Evolutionary conservation across 345 rosid species (phyloP), one percentile per base, ranked within the genome.

Genomic region (Rubroshorea leprosula): DNA sequence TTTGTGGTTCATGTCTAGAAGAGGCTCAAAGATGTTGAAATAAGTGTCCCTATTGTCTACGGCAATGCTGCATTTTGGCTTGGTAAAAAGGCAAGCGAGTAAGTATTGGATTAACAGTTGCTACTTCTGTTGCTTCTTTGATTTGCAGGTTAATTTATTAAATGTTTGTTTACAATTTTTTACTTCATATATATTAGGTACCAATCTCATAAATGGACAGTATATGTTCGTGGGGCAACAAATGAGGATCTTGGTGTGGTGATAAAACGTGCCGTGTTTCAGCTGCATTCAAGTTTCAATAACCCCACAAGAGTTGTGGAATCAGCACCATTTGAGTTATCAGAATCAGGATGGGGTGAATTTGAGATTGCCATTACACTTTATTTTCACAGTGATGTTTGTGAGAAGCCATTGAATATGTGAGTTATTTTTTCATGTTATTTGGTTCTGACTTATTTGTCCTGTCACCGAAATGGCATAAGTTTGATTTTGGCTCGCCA

Each of bases 61-160:
- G 90, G 95, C 19, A 84, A 84, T 23, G 57, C 81, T 46, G 86
- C 90, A 26, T 84, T 80, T 55, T 87, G 95, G 90, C 90, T 87
- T 54, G 95, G 90, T 29, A 87, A 87, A 74, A 84, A 80, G 78
- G 90, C n/a, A n/a, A n/a, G 81, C 54, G 95, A 87, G 90, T 87
- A 74, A 75, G 84, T 77, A 38, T 23, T 49, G 31, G 2, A 17
- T 47, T 6, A 27, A 29, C n/a, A n/a, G 15, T 29, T 47, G 35
- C 35, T 54, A 60, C 19, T 47, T 58, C 2, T 2, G 19, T 25
- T 67, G 17, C 19, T 24, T 24, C 8, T 46, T 52, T 53, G 26
- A 14, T 62, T 59, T 49, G 14, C 39, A 20, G 21, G 20, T 25
- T 47, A 18, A 38, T 64, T 57, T 11, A 20, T 9, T 39, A 14